phyloP scores from a whole-genome alignment of 2,329 filamentous ascomycete species.

The Gaeumannomyces sp. region DNA sequence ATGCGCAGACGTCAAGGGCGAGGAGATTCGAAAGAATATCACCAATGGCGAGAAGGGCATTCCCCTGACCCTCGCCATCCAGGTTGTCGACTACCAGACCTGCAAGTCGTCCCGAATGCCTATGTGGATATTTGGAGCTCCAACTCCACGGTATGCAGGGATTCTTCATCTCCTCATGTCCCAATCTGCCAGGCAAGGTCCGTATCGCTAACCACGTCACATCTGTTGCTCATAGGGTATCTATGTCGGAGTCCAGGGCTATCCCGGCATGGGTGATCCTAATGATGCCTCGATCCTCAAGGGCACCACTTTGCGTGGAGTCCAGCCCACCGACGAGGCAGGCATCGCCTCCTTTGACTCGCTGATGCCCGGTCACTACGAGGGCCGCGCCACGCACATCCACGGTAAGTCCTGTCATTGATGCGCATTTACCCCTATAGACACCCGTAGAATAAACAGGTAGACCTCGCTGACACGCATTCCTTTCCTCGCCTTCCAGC shows the following conservation, averaged over 20 bases:
- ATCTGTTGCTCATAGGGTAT: constrained; percentile 17
- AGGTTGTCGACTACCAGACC: constrained; percentile 46
- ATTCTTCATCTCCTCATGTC: not conserved
- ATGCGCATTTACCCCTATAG: not conserved
- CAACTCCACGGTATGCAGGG: constrained; percentile 16
- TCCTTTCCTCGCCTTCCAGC: constrained; percentile 13
- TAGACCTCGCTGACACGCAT: not conserved
- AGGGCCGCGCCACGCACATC: constrained; percentile 33
- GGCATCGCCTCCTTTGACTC: constrained; percentile 35
- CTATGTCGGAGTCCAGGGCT: constrained; percentile 12
- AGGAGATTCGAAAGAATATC: constrained; percentile 41
- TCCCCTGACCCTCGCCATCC: constrained; percentile 41
- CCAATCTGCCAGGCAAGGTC: not conserved
- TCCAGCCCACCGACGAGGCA: constrained; percentile 32
- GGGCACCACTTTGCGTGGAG: constrained; percentile 26
- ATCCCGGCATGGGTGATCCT: constrained; percentile 18
- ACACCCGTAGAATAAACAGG: not conserved
- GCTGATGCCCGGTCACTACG: constrained; percentile 38
- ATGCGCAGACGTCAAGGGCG: constrained; percentile 36
- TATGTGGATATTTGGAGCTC: constrained; percentile 44
- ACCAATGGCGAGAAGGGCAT: constrained; percentile 41
- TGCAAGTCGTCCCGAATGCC: constrained; percentile 42
- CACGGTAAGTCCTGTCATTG: constrained; percentile 19
- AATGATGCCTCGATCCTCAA: constrained; percentile 29
- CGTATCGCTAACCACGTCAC: constrained; percentile 22